Evolutionary conservation across 495 filamentous ascomycete genomes (phyloP), one percentile per base, ranked within the genome.

Genomic region (Aspergillus nanangensis): DNA sequence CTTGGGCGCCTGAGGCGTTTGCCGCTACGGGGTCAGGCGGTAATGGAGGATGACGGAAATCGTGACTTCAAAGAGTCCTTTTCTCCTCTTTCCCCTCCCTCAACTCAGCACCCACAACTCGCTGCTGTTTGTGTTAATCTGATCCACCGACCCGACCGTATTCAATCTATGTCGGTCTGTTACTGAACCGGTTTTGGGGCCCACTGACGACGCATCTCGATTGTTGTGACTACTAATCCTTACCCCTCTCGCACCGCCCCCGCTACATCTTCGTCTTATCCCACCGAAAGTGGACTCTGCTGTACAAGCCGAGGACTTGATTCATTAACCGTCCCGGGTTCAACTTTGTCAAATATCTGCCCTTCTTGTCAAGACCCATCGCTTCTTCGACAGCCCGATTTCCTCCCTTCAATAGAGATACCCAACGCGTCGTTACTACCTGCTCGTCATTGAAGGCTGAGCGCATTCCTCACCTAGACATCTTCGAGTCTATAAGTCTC

Each of bases 41-140:
- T 25, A 11, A 29, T 29, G 25, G 39, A n/a, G n/a, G n/a, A 60
- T 54, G 57, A 60, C 52, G 53, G 57, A 47, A 56, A 56, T 42
- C 24, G 36, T 41, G 38, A 32, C 39, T 37, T 22, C 45, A 23
- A 35, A 17, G 45, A 42, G 34, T 17, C 42, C 38, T 34, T 39
- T 45, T 32, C 27, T 43, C 22, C 24, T 41, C 43, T 50, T 33
- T 43, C 23, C 41, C 18, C 34, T 41, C 31, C 33, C 41, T 32
- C 36, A 41, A 50, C 47, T n/a, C 57, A 56, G 7, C 25, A 29
- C 25, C 25, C 25, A 7, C 25, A n/a, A n/a, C n/a, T n/a, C n/a
- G n/a, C 14, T 25, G 21, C 22, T 34, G 49, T 53, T 46, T 29
- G 25, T 29, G 25, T 11, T 29, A 29, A 11, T 29, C 25, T 5